Evolutionary conservation across 371 early-diverging fungal genomes (phyloP).

Genomic region (Mortierella polycephala): DNA sequence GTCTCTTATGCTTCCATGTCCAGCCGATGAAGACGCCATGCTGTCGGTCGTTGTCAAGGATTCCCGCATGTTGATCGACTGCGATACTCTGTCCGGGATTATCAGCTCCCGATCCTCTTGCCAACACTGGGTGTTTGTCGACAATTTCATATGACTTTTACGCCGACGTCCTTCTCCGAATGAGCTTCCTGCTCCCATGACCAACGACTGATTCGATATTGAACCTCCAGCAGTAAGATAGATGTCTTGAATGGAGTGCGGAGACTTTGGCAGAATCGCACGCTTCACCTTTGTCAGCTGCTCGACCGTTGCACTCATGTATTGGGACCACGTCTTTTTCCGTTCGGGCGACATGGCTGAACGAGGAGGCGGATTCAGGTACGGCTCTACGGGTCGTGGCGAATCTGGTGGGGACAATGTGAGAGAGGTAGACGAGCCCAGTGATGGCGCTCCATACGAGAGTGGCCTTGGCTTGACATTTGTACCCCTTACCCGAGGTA

Average conservation of each 20-base stretch:
- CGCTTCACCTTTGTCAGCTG: constrained; percentile 44
- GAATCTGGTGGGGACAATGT: constrained; percentile 33
- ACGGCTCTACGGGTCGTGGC: constrained; percentile 25
- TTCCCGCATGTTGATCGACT: not conserved
- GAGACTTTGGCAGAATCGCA: constrained; percentile 25
- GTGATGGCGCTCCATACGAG: constrained; percentile 18
- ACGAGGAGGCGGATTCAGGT: constrained; percentile 26
- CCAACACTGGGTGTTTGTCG: not conserved
- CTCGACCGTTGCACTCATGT: constrained; percentile 39
- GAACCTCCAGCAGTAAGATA: constrained; percentile 3
- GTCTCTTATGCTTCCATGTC: constrained; percentile 1
- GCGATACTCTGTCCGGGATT: constrained; percentile 1
- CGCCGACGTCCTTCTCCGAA: not conserved
- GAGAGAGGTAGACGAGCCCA: constrained; percentile 8
- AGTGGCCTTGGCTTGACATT: constrained; percentile 17
- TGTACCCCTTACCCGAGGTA: constrained; percentile 8
- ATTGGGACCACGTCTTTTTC: constrained; percentile 42
- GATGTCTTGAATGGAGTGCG: constrained; percentile 19
- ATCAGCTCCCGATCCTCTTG: constrained; percentile 4
- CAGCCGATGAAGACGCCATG: not conserved
- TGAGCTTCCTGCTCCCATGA: not conserved
- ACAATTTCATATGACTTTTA: not conserved
- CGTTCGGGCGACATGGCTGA: constrained; percentile 14
- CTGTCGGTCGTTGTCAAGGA: constrained; percentile 7
- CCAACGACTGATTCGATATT: constrained; percentile 9